Conservation (phyloP, 2,329 filamentous ascomycete genomes). For the Rugonectria rugulosa region DNA sequence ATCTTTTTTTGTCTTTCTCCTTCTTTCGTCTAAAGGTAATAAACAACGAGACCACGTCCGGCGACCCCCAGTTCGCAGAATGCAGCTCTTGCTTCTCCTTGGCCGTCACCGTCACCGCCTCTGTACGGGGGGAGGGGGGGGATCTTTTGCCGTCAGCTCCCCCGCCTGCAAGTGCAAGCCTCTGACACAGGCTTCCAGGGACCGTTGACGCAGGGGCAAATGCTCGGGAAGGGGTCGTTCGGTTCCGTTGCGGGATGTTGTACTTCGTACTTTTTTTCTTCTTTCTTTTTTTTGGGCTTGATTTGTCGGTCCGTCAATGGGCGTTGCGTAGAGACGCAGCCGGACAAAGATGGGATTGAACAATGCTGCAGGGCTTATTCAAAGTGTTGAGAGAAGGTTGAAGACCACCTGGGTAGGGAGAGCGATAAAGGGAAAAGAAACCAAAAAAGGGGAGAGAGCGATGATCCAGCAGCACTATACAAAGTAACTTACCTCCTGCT, state of each 20-base stretch:
- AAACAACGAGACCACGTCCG: no score
- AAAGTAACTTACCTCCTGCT: background rate
- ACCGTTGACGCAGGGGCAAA: constrained; percentile 35
- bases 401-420: no score
- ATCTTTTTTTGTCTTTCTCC: constrained; percentile 14
- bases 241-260: constrained; percentile 1
- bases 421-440: no score
- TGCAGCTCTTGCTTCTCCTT: constrained; percentile 7
- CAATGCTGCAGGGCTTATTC: no score
- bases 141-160: constrained; percentile 16
- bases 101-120: constrained; percentile 33
- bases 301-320: no score
- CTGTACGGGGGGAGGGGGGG: constrained; percentile 24
- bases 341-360: no score
- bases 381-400: no score
- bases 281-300: background rate
- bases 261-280: background rate
- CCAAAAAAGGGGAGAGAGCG: background rate
- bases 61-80: no score
- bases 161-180: constrained; percentile 22
- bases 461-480: background rate
- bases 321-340: no score
- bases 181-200: constrained; percentile 30
- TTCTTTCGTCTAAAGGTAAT: background rate
- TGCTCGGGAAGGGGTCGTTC: constrained; percentile 7